Evolutionary conservation across 2,329 filamentous ascomycete genomes (phyloP).

Genomic region (Myrmaecium sp.): DNA sequence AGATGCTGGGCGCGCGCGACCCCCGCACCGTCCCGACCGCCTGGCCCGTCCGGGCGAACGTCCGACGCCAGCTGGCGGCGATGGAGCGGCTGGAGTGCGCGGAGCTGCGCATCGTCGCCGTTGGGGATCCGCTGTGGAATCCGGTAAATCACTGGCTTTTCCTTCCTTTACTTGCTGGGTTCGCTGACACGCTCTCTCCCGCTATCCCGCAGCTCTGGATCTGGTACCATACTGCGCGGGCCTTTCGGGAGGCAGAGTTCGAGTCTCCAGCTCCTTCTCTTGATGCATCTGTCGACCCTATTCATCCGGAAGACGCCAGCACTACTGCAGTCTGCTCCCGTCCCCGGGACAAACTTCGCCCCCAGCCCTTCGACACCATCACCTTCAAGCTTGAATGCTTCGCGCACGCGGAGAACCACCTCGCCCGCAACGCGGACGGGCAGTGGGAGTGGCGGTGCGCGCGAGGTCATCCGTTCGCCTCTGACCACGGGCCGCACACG

Average conservation of each 20-base stretch:
- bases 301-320: slow-evolving; percentile 2
- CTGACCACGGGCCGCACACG: slow-evolving; percentile 6
- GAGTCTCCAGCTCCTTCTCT: slow-evolving; percentile 2
- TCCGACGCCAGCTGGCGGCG: slow-evolving; percentile 6
- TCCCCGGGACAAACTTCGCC: too few relatives aligned
- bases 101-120: slow-evolving; percentile 17
- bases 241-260: slow-evolving; percentile 10
- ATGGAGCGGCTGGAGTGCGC: slow-evolving; percentile 10
- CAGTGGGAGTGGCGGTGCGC: slow-evolving; percentile 19
- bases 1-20: slow-evolving; percentile 18
- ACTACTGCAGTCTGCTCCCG: too few relatives aligned
- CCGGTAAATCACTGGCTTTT: slow-evolving; percentile 8
- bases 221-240: slow-evolving; percentile 19
- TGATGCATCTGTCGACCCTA: background rate
- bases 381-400: slow-evolving; percentile 19
- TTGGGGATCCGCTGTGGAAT: slow-evolving; percentile 22
- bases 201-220: slow-evolving; percentile 2
- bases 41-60: slow-evolving; percentile 15
- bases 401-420: slow-evolving; percentile 18
- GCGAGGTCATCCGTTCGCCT: slow-evolving; percentile 11
- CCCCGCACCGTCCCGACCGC: slow-evolving; percentile 18
- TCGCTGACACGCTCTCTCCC: background rate
- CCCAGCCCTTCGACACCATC: slow-evolving; percentile 11
- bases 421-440: slow-evolving; percentile 11
- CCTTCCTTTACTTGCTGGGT: background rate